Evolutionary conservation across 768 basidiomycete genomes (phyloP), one percentile per base, ranked within the genome.

Genomic region (Hericium erinaceus): DNA sequence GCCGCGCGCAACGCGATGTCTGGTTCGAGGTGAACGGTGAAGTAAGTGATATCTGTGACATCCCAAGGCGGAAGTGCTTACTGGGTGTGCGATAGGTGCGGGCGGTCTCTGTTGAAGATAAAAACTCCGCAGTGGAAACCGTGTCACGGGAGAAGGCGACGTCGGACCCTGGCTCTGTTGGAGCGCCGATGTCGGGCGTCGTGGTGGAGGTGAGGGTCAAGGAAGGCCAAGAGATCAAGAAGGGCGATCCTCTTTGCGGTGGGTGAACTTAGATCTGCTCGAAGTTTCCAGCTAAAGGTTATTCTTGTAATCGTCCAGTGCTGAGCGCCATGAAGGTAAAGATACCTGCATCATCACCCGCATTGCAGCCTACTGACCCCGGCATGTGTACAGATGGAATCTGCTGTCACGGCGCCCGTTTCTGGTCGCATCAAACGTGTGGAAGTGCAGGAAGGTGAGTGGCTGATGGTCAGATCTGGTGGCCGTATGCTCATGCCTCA

Each of bases 1-100:
- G 89, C 39, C 88, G 84, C 64, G 92, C 95, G 22, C 89, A 92
- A 66, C 85, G 95, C 65, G 95, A 98, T 70, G 92, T 95, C 58
- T 97, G 95, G 90, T 95, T 98, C 69, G 95, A 98, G 77, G 89
- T 95, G 59, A 95, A 95, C 65, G 94, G 94, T 73, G 92, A 95
- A 79, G 90, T 89, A 67, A 67, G 74, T 58, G 48, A 61, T 46
- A 62, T 55, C 22, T 37, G n/a, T 26, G 28, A 56, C 9, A 54
- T 39, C 28, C 7, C 11, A 26, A 24, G 51, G 33, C 38, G 39
- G 54, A 28, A 24, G 51, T 26, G 41, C 40, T 49, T 61, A 38
- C 59, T 18, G 18, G 2, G 53, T 41, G 55, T 40, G 24, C 52
- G 61, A 66, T 61, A 95, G 90, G 82, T 94, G 64, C 94, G 97